Percentiles rank a stretch among this genome's conserved stretches.
phyloP scores from a whole-genome alignment of 2,329 filamentous ascomycete species.

The Fusarium nematophilum region DNA sequence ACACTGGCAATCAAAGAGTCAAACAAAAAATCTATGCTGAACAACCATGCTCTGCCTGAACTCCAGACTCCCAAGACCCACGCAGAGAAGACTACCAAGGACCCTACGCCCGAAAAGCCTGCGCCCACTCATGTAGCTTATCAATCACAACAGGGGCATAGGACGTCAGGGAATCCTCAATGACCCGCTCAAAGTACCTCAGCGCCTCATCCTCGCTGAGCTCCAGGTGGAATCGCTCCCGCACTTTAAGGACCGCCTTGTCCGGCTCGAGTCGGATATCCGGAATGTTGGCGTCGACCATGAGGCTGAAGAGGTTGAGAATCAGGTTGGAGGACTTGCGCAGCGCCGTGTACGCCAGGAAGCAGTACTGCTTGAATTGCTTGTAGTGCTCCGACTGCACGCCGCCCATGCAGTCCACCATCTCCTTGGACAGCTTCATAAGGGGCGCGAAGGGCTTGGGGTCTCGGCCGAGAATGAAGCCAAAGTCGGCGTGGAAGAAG shows the following conservation, averaged over 20 bases:
- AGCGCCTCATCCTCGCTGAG: constrained; percentile 93
- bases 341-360: constrained; percentile 91
- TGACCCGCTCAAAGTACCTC: constrained; percentile 85
- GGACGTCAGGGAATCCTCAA: constrained; percentile 90
- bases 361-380: constrained; percentile 94
- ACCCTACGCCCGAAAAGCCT: constrained; percentile 81
- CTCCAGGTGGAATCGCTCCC: constrained; percentile 93
- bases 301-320: constrained; percentile 93
- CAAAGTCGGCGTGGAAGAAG: constrained; percentile 99
- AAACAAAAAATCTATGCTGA: neutral
- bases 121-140: constrained; percentile 91
- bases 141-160: constrained; percentile 96
- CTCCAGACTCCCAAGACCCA: constrained; percentile 12
- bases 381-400: constrained; percentile 82
- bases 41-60: neutral
- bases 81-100: neutral
- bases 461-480: constrained; percentile 96
- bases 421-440: constrained; percentile 97
- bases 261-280: constrained; percentile 94
- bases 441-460: constrained; percentile 97
- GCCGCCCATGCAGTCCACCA: constrained; percentile 99
- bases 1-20: neutral
- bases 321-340: constrained; percentile 92
- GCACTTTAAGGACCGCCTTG: constrained; percentile 93
- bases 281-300: constrained; percentile 97